Conservation (phyloP, 164 flowering plant species). For the Vitis labrusca region DNA sequence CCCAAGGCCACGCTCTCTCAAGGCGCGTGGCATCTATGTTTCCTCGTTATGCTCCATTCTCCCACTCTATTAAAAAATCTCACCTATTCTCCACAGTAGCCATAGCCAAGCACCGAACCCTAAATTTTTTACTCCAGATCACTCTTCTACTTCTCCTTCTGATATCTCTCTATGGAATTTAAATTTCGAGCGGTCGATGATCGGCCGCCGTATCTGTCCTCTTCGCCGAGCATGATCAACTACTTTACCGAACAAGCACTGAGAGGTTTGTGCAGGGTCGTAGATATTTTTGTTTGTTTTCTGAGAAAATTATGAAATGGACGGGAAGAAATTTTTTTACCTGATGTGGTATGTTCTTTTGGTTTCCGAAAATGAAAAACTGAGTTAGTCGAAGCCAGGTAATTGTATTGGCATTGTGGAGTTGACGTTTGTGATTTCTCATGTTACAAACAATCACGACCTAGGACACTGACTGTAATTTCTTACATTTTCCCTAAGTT, state of each 20-base stretch:
- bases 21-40: no score
- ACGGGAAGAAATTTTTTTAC: no score
- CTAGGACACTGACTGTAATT: neutral
- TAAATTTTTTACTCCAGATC: neutral
- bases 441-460: neutral
- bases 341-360: no score
- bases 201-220: conserved; percentile 1
- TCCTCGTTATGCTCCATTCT: no score
- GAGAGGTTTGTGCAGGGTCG: conserved; percentile 4
- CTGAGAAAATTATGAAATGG: neutral
- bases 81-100: no score
- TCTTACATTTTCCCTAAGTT: neutral
- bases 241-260: conserved; percentile 10
- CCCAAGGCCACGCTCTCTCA: no score
- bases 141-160: neutral
- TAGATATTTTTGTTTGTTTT: conserved; percentile 2
- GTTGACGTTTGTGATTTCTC: neutral
- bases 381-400: no score
- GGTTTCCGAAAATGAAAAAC: no score
- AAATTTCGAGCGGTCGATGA: conserved; percentile 19
- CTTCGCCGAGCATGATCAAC: neutral
- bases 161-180: conserved; percentile 18
- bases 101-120: neutral
- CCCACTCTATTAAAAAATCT: no score
- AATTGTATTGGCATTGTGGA: no score